These are phyloP conservation scores for Clarireedia sp. DNA, from an alignment of 2,329 filamentous ascomycete species.

Conservation along the genomic window DNA sequence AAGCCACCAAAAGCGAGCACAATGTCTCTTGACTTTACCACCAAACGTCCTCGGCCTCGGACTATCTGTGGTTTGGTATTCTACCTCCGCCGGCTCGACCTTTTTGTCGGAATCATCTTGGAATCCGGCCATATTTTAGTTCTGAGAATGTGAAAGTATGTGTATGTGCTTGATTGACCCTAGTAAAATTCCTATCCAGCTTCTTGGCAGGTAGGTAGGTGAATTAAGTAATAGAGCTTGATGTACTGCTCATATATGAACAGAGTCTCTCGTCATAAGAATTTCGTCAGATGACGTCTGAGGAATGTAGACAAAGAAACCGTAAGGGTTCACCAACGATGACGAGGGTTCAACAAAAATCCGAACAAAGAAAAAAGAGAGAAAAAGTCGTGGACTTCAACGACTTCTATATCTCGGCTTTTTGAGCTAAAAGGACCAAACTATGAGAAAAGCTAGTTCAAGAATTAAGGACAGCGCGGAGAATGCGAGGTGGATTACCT, in stretches of 20 bases:
- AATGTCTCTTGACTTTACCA: slow-evolving; percentile 26
- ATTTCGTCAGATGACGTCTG: too few relatives aligned
- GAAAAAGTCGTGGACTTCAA: too few relatives aligned
- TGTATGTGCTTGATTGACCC: background rate
- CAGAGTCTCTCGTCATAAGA: too few relatives aligned
- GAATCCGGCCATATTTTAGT: background rate
- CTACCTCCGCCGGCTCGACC: background rate
- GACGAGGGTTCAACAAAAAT: too few relatives aligned
- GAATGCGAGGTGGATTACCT: background rate
- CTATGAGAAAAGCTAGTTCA: background rate
- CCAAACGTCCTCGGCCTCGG: slow-evolving; percentile 9
- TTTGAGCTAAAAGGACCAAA: background rate
- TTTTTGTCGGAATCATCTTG: slow-evolving; percentile 7
- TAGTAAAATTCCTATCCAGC: background rate
- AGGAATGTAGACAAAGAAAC: too few relatives aligned
- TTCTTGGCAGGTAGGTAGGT: too few relatives aligned
- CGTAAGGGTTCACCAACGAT: too few relatives aligned
- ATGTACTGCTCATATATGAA: too few relatives aligned
- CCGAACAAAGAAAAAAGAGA: too few relatives aligned
- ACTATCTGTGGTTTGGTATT: background rate
- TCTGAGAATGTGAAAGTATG: background rate
- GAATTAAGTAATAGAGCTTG: too few relatives aligned
- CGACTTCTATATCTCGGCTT: too few relatives aligned
- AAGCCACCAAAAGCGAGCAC: slow-evolving; percentile 43
- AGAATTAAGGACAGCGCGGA: background rate